Percentiles rank a stretch among this genome's conserved stretches.
phyloP scores from a whole-genome alignment of 495 filamentous ascomycete species.

The Opeltia flavorubescens region DNA sequence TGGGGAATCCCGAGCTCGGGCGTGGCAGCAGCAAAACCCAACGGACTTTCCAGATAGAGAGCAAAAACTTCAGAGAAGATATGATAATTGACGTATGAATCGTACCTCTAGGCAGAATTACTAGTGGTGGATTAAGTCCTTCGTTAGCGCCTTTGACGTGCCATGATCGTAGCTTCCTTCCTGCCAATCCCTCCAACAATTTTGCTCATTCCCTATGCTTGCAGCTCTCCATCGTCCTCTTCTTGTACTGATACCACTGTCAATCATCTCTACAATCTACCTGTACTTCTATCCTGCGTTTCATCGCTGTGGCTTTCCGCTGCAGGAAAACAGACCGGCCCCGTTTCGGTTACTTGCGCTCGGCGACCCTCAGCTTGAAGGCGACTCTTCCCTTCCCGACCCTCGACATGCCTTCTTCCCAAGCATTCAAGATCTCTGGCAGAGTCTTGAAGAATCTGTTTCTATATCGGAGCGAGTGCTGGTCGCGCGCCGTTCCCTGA shows the following conservation, averaged over 20 bases:
- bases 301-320: constrained; percentile 67
- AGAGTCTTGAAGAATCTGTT: constrained; percentile 9
- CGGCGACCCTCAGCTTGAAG: constrained; percentile 90
- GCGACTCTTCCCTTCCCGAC: constrained; percentile 66
- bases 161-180: too few species aligned
- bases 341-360: constrained; percentile 82
- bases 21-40: too few species aligned
- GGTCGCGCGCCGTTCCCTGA: constrained; percentile 31
- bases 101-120: too few species aligned
- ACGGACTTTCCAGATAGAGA: too few species aligned
- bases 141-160: too few species aligned
- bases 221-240: constrained; percentile 45
- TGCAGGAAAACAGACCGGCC: constrained; percentile 26
- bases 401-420: constrained; percentile 45
- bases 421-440: constrained; percentile 38
- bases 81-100: too few species aligned
- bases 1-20: too few species aligned
- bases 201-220: constrained; percentile 3
- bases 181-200: too few species aligned
- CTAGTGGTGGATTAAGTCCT: too few species aligned
- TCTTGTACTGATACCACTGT: constrained; percentile 53
- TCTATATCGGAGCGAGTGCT: constrained; percentile 21
- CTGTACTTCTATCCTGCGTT: constrained; percentile 84
- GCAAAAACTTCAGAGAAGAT: too few species aligned
- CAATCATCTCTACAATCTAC: constrained; percentile 53